Evolutionary conservation across 331 rosid genomes (phyloP).

Genomic region (Spiraea crenata): DNA sequence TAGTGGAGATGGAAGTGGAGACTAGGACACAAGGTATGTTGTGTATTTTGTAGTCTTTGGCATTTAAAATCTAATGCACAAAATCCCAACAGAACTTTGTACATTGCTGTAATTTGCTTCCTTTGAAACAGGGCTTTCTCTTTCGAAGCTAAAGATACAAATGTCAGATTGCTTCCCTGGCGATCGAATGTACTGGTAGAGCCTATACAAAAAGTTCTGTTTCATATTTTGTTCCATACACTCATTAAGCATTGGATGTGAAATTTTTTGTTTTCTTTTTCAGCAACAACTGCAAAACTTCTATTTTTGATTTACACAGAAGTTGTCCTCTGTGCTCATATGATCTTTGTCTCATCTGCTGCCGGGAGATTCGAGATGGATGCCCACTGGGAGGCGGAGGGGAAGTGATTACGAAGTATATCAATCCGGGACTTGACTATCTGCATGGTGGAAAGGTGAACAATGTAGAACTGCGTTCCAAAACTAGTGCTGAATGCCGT

Average conservation of each 20-base stretch:
- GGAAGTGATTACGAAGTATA: conserved; percentile 36
- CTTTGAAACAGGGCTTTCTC: conserved; percentile 47
- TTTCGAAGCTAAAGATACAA: conserved; percentile 43
- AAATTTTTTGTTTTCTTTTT: conserved; percentile 17
- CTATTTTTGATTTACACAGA: conserved; percentile 80
- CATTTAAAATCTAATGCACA: neutral
- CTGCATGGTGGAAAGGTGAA: conserved; percentile 42
- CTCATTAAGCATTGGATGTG: neutral
- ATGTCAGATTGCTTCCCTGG: conserved; percentile 12
- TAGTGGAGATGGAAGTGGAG: conserved; percentile 22
- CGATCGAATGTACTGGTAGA: conserved; percentile 71
- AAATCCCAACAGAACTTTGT: neutral
- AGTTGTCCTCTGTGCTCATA: conserved; percentile 64
- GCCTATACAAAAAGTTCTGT: neutral
- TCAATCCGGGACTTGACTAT: conserved; percentile 38
- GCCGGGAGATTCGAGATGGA: conserved; percentile 70
- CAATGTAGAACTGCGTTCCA: neutral
- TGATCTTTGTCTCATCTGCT: conserved; percentile 81
- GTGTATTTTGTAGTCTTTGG: neutral
- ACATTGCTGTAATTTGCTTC: conserved; percentile 2
- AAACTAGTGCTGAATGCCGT: conserved; percentile 13
- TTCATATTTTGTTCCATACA: neutral
- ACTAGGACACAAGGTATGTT: conserved; percentile 30
- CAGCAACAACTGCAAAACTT: conserved; percentile 79
- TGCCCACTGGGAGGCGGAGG: conserved; percentile 48